Base-by-base conservation (phyloP, 2,329 filamentous ascomycete species). In the Verticillium dahliae region DNA sequence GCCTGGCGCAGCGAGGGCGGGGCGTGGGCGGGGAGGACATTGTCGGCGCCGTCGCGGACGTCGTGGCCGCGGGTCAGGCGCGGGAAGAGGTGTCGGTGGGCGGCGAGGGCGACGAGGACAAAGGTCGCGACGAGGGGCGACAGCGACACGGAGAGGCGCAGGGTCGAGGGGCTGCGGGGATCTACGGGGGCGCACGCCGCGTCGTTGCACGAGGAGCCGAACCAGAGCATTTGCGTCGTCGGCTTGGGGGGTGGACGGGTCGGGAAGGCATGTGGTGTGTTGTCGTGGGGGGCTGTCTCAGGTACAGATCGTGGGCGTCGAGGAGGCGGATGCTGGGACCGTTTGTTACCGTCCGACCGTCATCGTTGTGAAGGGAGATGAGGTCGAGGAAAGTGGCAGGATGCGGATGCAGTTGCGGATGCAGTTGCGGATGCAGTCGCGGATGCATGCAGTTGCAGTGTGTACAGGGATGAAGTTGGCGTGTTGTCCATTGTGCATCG, bases 101-200 rank as follows among this genome's bases (percentile, higher is more conserved):
- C 88, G 60, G 90, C 74, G 39, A 84, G 69, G 58, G 83, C 84
- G 66, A 90, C 84, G 58, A 83, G 69, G 65, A 85, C 66, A 74
- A 94, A 94, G 41, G 90, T 90, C 62, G 86, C 72, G 62, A 90
- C 72, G 72, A 95, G 91, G 0, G 91, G 90, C 3, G 84, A 81
- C 31, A 91, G 85, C 62, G 90, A 81, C 58, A 87, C 67, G 41
- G 86, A 72, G 37, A 80, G 76, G 55, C 81, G 76, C 39, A 81
- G 69, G 50, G 76, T 71, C 14, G 63, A 65, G 59, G 80, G 69
- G 59, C 74, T 71, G 60, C 69, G 67, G 37, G 81, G 76, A 22
- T 76, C 72, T 60, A 76, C 71, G 61, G 80, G 80, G 74, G 63
- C 77, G 69, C 87, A 88, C 63, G 78, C 77, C 74, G 85, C 85